These are phyloP conservation scores for Pichia sp. DNA, from an alignment of 1,139 yeast genomes.

Conservation along the genomic window DNA sequence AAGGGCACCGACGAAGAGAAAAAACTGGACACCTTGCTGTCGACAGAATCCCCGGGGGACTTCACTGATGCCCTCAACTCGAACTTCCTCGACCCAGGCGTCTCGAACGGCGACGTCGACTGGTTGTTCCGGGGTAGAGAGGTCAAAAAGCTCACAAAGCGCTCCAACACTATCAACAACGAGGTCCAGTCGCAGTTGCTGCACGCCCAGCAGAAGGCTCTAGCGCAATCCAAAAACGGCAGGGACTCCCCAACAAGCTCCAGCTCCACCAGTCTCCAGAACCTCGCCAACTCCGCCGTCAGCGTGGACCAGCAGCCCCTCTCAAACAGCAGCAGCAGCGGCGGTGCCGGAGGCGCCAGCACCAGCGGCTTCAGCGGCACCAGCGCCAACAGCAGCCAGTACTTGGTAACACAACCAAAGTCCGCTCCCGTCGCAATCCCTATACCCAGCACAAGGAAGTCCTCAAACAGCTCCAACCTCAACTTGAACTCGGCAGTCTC, in stretches of 20 bases:
- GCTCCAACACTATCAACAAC: conserved; percentile 31
- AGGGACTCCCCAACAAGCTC: conserved; percentile 5
- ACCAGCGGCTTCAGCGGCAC: too few species aligned
- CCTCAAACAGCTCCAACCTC: neutral
- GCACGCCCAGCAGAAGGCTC: conserved; percentile 28
- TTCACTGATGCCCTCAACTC: neutral
- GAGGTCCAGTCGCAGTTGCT: conserved; percentile 30
- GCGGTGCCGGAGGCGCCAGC: neutral
- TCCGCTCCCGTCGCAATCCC: neutral
- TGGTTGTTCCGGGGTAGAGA: conserved; percentile 69
- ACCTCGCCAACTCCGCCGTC: neutral
- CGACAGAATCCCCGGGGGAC: neutral
- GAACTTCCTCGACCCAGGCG: conserved; percentile 40
- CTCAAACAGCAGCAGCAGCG: neutral
- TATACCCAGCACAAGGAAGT: neutral
- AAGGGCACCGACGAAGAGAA: neutral
- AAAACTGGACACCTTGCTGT: neutral
- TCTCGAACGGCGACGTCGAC: conserved; percentile 68
- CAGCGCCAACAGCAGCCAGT: too few species aligned
- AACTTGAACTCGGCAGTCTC: neutral
- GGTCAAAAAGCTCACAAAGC: conserved; percentile 49
- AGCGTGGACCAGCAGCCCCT: neutral
- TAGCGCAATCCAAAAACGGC: conserved; percentile 14
- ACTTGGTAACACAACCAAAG: neutral
- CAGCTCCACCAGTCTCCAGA: conserved; percentile 1